Evolutionary conservation across 2,329 filamentous ascomycete species (phyloP), one percentile per base, ranked within the genome.

Genomic region (Penicillium paneum): DNA sequence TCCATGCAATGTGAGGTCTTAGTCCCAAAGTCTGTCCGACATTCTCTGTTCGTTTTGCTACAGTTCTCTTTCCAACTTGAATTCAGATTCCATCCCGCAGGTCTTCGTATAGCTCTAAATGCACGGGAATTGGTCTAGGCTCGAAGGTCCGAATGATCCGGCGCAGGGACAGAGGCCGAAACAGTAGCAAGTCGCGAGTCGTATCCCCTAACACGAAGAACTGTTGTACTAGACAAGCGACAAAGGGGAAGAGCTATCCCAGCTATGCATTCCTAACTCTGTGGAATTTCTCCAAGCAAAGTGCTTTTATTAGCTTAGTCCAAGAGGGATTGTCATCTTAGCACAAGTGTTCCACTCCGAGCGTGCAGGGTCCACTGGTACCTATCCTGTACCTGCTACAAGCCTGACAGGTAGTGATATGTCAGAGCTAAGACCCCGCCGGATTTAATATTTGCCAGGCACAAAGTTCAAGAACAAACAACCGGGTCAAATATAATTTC

Each of bases 371-470:
- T 48, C 43, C 43, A 41, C 35, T 26, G 15, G 19, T 41, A 47
- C 34, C 34, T 17, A 31, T 26, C 3, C 1, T 38, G 41, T 51
- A 17, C 28, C 39, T 29, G 12, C 5, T 46, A 38, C 34, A 46
- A 39, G 41, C 19, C 19, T 11, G 17, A n/a, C 15, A 41, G 15
- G 39, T 19, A 43, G 41, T 31, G 17, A 12, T 7, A 44, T 8
- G 38, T 12, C 8, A 5, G 8, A 36, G 39, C 49, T 28, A 39
- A 29, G 49, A 40, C 29, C 34, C 49, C 49, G 41, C 28, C 35
- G 8, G 49, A 40, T 47, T 52, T 24, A 26, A 39, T 40, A 47
- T 40, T 47, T 15, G 28, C 42, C 49, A 52, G 49, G 49, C 35
- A 48, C 41, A 26, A 31, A 39, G 34, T 24, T 46, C 17, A 32